Conservation (phyloP, 2,329 filamentous ascomycete species). For the Myriosclerotinia duriaeana region DNA sequence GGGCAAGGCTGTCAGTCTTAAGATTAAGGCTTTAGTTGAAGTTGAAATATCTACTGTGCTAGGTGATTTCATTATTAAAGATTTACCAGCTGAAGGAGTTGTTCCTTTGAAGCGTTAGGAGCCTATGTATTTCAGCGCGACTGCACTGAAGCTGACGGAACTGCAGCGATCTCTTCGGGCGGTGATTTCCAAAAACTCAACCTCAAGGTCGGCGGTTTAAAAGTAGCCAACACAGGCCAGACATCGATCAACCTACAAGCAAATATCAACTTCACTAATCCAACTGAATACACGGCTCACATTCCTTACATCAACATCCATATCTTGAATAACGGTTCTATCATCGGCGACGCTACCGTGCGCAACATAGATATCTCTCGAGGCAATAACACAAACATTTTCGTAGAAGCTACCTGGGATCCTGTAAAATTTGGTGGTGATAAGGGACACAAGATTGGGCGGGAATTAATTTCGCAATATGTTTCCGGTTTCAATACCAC, state of each 20-base stretch:
- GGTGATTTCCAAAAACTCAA: conserved; percentile 47
- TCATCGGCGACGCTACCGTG: conserved; percentile 73
- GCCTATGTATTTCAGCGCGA: conserved; percentile 49
- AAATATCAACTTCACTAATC: conserved; percentile 81
- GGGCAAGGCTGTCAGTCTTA: conserved; percentile 63
- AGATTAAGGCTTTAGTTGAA: conserved; percentile 77
- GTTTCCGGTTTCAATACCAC: conserved; percentile 85
- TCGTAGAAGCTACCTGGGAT: conserved; percentile 71
- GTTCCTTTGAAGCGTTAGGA: conserved; percentile 93
- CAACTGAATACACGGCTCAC: conserved; percentile 77
- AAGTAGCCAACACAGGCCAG: conserved; percentile 69
- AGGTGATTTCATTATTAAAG: conserved; percentile 76
- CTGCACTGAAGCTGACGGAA: conserved; percentile 41
- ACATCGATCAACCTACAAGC: conserved; percentile 71
- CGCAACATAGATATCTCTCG: conserved; percentile 61
- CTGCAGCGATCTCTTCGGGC: conserved; percentile 58
- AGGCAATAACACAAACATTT: conserved; percentile 70
- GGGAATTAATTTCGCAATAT: conserved; percentile 78
- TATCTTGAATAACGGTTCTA: conserved; percentile 68
- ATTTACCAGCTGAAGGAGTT: conserved; percentile 80
- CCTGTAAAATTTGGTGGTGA: conserved; percentile 62
- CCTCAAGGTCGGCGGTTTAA: conserved; percentile 69
- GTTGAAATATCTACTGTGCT: conserved; percentile 79
- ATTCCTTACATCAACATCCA: conserved; percentile 81
- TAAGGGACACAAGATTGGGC: conserved; percentile 61